These are phyloP conservation scores for Vanrija humicola DNA, from an alignment of 1,284 basidiomycete genomes.

Conservation along the genomic window DNA sequence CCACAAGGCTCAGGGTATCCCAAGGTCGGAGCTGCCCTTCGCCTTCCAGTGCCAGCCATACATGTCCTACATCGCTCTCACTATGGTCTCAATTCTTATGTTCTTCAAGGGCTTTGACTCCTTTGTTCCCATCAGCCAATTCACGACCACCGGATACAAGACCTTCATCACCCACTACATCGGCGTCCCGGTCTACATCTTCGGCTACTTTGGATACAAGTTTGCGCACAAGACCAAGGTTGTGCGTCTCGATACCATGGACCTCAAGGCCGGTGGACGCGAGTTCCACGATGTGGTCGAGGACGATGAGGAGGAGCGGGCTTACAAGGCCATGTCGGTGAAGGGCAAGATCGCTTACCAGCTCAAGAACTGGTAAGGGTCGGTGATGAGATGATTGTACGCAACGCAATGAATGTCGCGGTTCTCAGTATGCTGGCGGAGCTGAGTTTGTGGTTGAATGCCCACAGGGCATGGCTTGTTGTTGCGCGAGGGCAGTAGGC, in stretches of 20 bases:
- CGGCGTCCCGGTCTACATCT: slow-evolving; percentile 53
- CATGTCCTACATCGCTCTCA: slow-evolving; percentile 54
- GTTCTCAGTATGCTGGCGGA: too few species aligned
- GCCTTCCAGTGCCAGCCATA: slow-evolving; percentile 53
- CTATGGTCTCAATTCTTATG: slow-evolving; percentile 59
- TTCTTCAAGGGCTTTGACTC: slow-evolving; percentile 67
- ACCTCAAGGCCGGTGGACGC: slow-evolving; percentile 60
- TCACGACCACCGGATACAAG: slow-evolving; percentile 50
- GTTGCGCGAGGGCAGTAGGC: too few species aligned
- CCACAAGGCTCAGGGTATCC: slow-evolving; percentile 62
- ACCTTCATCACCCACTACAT: slow-evolving; percentile 59
- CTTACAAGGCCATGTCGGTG: slow-evolving; percentile 26
- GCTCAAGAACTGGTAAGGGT: slow-evolving; percentile 40
- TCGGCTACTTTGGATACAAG: slow-evolving; percentile 62
- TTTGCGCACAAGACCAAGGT: slow-evolving; percentile 55
- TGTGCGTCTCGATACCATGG: slow-evolving; percentile 58
- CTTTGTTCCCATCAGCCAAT: slow-evolving; percentile 33
- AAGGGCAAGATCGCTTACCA: slow-evolving; percentile 38
- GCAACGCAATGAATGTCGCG: too few species aligned
- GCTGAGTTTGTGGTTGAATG: too few species aligned
- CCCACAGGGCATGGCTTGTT: too few species aligned
- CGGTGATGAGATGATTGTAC: too few species aligned
- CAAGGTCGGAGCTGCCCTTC: slow-evolving; percentile 63
- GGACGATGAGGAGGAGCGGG: slow-evolving; percentile 29
- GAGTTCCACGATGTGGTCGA: slow-evolving; percentile 65